Conservation (phyloP, 768 basidiomycete genomes). For the Cystofilobasidium capitatum region DNA sequence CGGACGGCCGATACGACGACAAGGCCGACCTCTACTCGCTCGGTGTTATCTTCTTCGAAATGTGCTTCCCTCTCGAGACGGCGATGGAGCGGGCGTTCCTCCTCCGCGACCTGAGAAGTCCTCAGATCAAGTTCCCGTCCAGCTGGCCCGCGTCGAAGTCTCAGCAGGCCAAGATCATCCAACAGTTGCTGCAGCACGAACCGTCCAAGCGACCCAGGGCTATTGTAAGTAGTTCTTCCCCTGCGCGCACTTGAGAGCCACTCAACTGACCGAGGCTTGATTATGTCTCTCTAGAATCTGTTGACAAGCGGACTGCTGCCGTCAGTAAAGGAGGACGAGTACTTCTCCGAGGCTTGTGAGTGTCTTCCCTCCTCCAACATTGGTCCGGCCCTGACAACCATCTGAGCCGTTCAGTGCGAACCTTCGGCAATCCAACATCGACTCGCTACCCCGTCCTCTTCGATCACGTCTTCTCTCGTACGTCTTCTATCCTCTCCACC, state of each 20-base stretch:
- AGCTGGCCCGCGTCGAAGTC: constrained; percentile 53
- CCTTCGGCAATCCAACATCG: constrained; percentile 22
- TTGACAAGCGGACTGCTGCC: constrained; percentile 23
- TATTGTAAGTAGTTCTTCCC: neutral
- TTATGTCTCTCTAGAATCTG: constrained; percentile 3
- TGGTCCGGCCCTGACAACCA: neutral
- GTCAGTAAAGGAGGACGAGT: constrained; percentile 26
- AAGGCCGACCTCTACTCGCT: constrained; percentile 90
- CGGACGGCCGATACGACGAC: constrained; percentile 48
- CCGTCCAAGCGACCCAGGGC: constrained; percentile 56
- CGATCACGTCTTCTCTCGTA: constrained; percentile 24
- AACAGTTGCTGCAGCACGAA: constrained; percentile 70
- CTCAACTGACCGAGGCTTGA: neutral
- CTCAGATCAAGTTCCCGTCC: constrained; percentile 63
- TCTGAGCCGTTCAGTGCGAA: neutral
- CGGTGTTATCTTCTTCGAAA: constrained; percentile 97
- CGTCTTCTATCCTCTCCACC: neutral
- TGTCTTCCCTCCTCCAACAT: neutral
- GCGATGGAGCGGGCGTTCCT: constrained; percentile 74
- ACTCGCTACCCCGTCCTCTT: constrained; percentile 21
- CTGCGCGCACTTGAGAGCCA: neutral
- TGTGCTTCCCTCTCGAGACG: constrained; percentile 74
- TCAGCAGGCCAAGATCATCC: constrained; percentile 63
- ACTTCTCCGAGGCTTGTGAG: constrained; percentile 26
- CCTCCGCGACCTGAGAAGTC: constrained; percentile 65